phyloP scores from a whole-genome alignment of 2,329 filamentous ascomycete species.

The Nemania sp. region DNA sequence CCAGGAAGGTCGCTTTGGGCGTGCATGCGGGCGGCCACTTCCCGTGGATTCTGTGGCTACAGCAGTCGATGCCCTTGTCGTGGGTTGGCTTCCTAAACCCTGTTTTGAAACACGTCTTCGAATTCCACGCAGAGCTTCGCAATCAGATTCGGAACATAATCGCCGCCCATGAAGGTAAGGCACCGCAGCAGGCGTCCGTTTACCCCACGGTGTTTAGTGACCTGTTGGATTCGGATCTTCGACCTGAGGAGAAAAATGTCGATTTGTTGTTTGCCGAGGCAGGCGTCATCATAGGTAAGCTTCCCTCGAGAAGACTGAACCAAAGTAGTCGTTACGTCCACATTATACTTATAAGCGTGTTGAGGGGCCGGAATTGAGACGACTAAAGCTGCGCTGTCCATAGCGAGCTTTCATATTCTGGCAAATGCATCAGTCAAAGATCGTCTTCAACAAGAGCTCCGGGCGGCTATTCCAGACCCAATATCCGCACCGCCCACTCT shows the following conservation, averaged over 20 bases:
- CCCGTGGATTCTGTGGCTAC: background rate
- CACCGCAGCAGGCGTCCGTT: background rate
- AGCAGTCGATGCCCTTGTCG: background rate
- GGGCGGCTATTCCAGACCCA: slow-evolving; percentile 9
- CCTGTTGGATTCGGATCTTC: background rate
- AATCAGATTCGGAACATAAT: background rate
- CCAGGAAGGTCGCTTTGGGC: background rate
- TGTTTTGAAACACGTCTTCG: background rate
- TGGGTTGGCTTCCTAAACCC: background rate
- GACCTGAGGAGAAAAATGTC: background rate
- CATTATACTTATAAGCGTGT: no score
- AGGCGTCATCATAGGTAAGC: background rate
- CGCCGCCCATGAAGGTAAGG: background rate
- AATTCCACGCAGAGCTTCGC: background rate
- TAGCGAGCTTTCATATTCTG: slow-evolving; percentile 8
- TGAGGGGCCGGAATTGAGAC: slow-evolving; percentile 21
- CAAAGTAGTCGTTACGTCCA: no score
- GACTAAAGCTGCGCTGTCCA: slow-evolving; percentile 1
- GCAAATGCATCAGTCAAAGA: background rate
- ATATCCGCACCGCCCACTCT: background rate
- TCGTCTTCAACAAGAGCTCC: slow-evolving; percentile 11
- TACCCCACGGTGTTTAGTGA: background rate
- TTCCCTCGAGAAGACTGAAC: no score
- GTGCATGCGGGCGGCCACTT: background rate
- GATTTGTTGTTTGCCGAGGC: background rate